Evolutionary conservation across 306 rosid genomes (phyloP).

Genomic region (Luffa aegyptiaca): DNA sequence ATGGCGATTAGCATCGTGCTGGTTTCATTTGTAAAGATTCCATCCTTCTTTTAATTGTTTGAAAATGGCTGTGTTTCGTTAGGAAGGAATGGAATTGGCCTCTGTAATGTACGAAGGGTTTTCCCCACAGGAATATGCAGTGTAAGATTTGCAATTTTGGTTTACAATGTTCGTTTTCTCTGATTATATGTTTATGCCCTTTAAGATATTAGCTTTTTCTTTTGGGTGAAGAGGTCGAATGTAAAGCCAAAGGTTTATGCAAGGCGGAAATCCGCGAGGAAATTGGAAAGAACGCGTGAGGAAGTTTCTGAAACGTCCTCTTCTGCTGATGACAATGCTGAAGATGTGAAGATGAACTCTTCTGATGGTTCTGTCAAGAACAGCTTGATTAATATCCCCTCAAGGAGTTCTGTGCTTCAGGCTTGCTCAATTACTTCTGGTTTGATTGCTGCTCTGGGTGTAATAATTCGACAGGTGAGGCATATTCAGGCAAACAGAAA

Average conservation of each 20-base stretch:
- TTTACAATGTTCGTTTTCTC: neutral
- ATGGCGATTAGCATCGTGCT: neutral
- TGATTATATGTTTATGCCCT: neutral
- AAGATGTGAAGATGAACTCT: conserved; percentile 24
- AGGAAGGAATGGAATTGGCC: conserved; percentile 25
- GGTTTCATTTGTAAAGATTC: neutral
- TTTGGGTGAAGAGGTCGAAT: conserved; percentile 27
- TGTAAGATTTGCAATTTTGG: conserved; percentile 20
- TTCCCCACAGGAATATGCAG: conserved; percentile 13
- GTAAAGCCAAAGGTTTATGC: conserved; percentile 35
- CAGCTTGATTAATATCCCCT: conserved; percentile 26
- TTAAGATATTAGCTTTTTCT: neutral
- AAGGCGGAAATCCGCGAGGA: conserved; percentile 43
- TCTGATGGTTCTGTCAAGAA: conserved; percentile 27
- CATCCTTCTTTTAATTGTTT: conserved; percentile 9
- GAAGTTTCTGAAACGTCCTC: conserved; percentile 26
- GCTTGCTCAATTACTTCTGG: conserved; percentile 71
- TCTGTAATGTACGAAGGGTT: conserved; percentile 14
- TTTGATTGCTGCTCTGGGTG: conserved; percentile 62
- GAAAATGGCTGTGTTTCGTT: conserved; percentile 8
- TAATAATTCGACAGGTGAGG: conserved; percentile 57
- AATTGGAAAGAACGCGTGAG: conserved; percentile 24
- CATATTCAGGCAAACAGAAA: neutral
- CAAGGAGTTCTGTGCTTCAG: conserved; percentile 66
- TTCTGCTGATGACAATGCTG: conserved; percentile 28